Evolutionary conservation across 1,284 basidiomycete species (phyloP), one percentile per base, ranked within the genome.

Genomic region (Cutaneotrichosporon sp.): DNA sequence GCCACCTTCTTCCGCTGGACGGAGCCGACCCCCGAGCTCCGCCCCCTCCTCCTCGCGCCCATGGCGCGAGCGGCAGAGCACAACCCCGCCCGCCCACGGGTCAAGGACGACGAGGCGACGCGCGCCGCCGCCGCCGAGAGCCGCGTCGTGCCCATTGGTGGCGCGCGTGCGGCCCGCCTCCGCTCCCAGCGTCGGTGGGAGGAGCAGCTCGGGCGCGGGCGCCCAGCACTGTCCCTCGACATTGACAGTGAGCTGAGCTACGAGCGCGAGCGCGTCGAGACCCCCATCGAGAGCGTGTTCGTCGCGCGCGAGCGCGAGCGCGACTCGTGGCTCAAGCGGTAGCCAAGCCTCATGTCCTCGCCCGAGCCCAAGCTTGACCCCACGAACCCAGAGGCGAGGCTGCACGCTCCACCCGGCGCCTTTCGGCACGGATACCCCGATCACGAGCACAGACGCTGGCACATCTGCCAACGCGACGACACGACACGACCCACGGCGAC

Each of bases 1-100:
- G 47, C 25, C 18, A 27, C 27, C 25, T 50, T 50, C 27, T 50
- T 50, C 47, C 47, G 47, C 27, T 50, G 24, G 24, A 27, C 45
- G 4, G 45, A 47, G 45, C 45, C 45, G 10, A 27, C 45, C 3
- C 47, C 47, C 47, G 27, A 50, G 13, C 47, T 50, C 25, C 47
- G 47, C 16, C 47, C 47, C 4, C 47, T 50, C 25, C 47, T 50
- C 16, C 47, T 50, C 1, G 16, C 25, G 6, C 27, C 25, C 13
- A 27, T 27, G 18, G 47, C 47, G 27, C 27, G 47, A 3, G 13
- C 47, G 13, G 47, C 47, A 4, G 18, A n/a, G 14, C 25, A 11
- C 11, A 50, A 50, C 47, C 47, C 47, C 47, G 25, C 25, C 47
- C 47, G 47, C 47, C 7, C 16, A 27, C 25, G 24, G 18, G 25